Conservation (phyloP, 306 rosid genomes). For the Cyclanthera cordifolia region DNA sequence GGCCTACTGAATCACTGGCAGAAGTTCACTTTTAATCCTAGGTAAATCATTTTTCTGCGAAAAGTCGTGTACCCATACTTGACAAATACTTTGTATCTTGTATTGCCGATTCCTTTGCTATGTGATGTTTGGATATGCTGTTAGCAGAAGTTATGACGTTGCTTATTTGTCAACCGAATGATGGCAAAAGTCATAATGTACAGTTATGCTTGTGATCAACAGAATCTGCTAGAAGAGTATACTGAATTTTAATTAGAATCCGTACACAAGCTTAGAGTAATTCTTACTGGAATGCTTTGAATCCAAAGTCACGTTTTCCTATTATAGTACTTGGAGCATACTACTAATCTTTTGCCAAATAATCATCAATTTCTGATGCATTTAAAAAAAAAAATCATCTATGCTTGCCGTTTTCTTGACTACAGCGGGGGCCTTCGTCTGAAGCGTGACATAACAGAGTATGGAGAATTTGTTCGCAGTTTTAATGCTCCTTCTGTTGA, state of each 20-base stretch:
- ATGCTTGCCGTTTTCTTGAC: constrained; percentile 15
- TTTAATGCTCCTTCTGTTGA: constrained; percentile 84
- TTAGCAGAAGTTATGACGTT: background rate
- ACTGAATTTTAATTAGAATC: no score
- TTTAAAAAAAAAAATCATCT: background rate
- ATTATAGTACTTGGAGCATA: no score
- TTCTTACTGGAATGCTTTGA: no score
- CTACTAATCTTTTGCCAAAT: no score
- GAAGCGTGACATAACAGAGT: constrained; percentile 98
- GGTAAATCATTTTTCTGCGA: constrained; percentile 40
- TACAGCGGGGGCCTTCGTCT: constrained; percentile 86
- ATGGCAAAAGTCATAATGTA: background rate
- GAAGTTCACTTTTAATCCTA: constrained; percentile 28
- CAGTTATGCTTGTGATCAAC: background rate
- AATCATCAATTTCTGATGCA: background rate
- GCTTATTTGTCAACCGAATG: background rate
- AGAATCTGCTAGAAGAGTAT: background rate
- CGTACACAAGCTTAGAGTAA: no score
- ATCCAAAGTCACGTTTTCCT: no score
- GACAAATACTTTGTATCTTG: background rate
- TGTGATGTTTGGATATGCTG: background rate
- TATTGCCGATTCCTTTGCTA: background rate
- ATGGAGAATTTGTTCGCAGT: constrained; percentile 92
- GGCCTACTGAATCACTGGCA: background rate
- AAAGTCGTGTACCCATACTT: background rate